Evolutionary conservation across 495 filamentous ascomycete species (phyloP).

Genomic region (Penicillium tannophilum): DNA sequence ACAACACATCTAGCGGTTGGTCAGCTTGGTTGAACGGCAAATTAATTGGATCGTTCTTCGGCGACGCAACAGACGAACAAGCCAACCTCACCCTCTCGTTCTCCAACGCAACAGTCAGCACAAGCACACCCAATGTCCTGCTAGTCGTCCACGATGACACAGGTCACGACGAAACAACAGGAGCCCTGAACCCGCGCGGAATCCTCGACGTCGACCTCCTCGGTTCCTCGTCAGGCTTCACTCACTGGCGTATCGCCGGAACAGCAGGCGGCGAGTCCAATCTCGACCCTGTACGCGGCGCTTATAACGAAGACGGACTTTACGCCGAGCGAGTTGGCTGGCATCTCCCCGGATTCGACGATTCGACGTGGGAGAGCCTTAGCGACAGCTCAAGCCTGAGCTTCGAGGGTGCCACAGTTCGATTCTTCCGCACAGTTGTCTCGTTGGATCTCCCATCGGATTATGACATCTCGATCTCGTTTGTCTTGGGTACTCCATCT

Average conservation of each 20-base stretch:
- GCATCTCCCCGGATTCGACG: slow-evolving; percentile 63
- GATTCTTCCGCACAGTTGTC: slow-evolving; percentile 63
- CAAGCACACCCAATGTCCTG: slow-evolving; percentile 56
- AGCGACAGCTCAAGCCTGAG: slow-evolving; percentile 45
- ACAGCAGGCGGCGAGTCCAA: slow-evolving; percentile 73
- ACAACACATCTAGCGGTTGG: slow-evolving; percentile 41
- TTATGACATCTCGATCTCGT: slow-evolving; percentile 50
- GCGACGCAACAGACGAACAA: slow-evolving; percentile 45
- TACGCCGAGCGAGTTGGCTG: slow-evolving; percentile 68
- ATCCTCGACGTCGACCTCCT: slow-evolving; percentile 59
- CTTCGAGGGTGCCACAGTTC: slow-evolving; percentile 44
- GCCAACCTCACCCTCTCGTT: slow-evolving; percentile 37
- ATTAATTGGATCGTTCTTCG: slow-evolving; percentile 57
- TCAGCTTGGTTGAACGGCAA: slow-evolving; percentile 58
- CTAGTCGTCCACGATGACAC: slow-evolving; percentile 75
- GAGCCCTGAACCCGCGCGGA: slow-evolving; percentile 68
- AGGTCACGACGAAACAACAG: slow-evolving; percentile 64
- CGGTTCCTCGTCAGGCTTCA: slow-evolving; percentile 39
- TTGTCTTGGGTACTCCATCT: slow-evolving; percentile 35
- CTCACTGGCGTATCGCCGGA: slow-evolving; percentile 74
- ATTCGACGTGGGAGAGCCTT: slow-evolving; percentile 37
- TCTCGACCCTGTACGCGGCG: slow-evolving; percentile 63
- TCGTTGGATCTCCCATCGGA: slow-evolving; percentile 49
- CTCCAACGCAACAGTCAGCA: slow-evolving; percentile 49
- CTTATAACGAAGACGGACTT: slow-evolving; percentile 74